These are phyloP conservation scores for Purshia tridentata DNA, from an alignment of 306 rosid genomes.

Conservation along the genomic window DNA sequence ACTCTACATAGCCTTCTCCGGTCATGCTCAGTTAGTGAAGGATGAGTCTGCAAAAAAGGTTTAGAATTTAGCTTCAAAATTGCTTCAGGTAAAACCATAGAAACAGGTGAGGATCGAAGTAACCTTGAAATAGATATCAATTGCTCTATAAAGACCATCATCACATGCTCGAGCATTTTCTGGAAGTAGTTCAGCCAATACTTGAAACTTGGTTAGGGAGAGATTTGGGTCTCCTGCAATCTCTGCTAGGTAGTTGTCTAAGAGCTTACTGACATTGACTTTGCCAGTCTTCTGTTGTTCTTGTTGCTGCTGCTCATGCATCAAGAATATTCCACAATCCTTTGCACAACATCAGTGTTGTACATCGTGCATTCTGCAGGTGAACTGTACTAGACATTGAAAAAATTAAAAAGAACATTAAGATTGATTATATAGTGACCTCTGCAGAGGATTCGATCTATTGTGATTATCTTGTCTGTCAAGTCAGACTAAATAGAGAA, in stretches of 20 bases:
- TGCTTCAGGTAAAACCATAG: conserved; percentile 20
- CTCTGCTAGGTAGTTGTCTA: conserved; percentile 89
- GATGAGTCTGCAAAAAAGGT: conserved; percentile 64
- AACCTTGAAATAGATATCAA: conserved; percentile 87
- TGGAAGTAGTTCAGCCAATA: conserved; percentile 76
- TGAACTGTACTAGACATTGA: conserved; percentile 41
- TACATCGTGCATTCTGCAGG: conserved; percentile 64
- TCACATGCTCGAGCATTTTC: conserved; percentile 69
- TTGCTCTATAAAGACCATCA: conserved; percentile 94
- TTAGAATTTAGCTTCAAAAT: conserved; percentile 21
- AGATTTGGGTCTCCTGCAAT: conserved; percentile 89
- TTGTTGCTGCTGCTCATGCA: conserved; percentile 78
- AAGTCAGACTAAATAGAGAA: conserved; percentile 10
- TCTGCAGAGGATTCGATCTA: conserved; percentile 9
- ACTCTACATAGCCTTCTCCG: conserved; percentile 80
- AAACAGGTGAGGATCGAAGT: conserved; percentile 24
- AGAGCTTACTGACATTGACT: conserved; percentile 70
- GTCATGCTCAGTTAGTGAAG: conserved; percentile 68
- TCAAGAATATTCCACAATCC: conserved; percentile 82
- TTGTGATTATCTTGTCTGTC: conserved; percentile 17
- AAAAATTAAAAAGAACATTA: conserved; percentile 22
- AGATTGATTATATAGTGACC: conserved; percentile 17
- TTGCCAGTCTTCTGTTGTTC: conserved; percentile 59
- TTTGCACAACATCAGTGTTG: conserved; percentile 76
- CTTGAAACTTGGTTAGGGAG: conserved; percentile 75